Base-by-base conservation (phyloP, 768 basidiomycete genomes). In the Lactifluus volemus region DNA sequence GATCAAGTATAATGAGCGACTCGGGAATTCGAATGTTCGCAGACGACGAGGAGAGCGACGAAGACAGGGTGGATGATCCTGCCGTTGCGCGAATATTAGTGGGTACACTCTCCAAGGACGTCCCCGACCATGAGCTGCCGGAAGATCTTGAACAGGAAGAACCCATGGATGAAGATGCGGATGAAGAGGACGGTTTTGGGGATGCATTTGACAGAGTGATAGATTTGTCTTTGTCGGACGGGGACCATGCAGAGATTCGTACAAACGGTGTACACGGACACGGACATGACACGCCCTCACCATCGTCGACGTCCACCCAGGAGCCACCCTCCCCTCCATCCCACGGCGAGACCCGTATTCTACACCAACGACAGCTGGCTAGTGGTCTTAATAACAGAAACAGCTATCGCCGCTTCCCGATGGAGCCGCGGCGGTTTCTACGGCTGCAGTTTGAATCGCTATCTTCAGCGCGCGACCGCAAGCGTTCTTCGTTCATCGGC, bases 391-490 rank as follows among this genome's bases (percentile, higher is more conserved):
- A 73, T 42, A 63, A 59, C 77, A 77, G 30, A 72, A 74, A 59
- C 86, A 86, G 67, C 72, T 83, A 45, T 70, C 75, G 19, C 74
- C 79, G 6, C 69, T 74, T 41, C 81, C 84, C 12, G 73, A 75
- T 53, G 83, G 82, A 32, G 84, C 86, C 63, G 78, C 74, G 56
- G 78, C 79, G 32, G 75, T 79, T 61, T 75, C 81, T 5, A 80
- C 78, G 11, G 74, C 79, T n/a, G 76, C 78, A 68, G 79, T 74
- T 34, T 34, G 86, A 89, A 68, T 85, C 25, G 84, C n/a, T 75
- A 87, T 41, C 73, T 25, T 84, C 71, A 84, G 88, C 68, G 88
- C 68, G 72, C 75, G 59, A 85, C 81, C 69, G 85, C 88, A 73
- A 81, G 81, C 70, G 53, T 29, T 17, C 38, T 57, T 55, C 51